Evolutionary conservation across 176 grass and related monocot genomes (phyloP), one percentile per base, ranked within the genome.

Genomic region (Phoenix dactylifera): DNA sequence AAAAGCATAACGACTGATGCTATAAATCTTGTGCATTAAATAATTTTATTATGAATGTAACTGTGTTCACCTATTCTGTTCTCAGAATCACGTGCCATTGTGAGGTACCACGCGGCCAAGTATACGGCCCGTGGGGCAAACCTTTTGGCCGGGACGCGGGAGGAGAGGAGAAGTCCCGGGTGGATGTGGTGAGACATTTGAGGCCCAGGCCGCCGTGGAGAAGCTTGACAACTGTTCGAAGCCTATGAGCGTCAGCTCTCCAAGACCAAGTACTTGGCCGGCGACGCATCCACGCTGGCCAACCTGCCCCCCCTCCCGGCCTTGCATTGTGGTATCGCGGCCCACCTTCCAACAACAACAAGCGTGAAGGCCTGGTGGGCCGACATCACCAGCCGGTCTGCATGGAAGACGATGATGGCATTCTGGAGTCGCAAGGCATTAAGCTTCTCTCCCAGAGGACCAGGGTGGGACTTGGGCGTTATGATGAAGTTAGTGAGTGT

Each of bases 321-420:
- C 24, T 61, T 24, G 4, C 57, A 24, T 17, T 61, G 22, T 57
- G 32, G 6, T 72, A 57, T 57, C 49, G 70, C 70, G 51, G 51
- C 1, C 3, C 18, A 4, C 25, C 9, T 72, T 4, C 63, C 28
- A 26, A 16, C 18, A 49, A 50, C 4, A 62, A 62, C 59, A 44
- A 55, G 70, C 70, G 23, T 6, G 7, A n/a, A 48, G 50, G 59
- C 70, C 25, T 72, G 70, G 70, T 72, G 70, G 70, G 70, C 62
- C n/a, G 58, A 72, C 58, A 25, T 72, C 58, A 72, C 70, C 19
- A n/a, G 26, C 15, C 58, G 70, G 6, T 50, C 50, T 12, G 70
- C 50, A 12, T 63, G 58, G 70, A 72, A 63, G 50, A 63, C 63
- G 49, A 15, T 53, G 5, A 3, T 49, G 26, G 55, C 48, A 22